Percentiles rank a stretch among this genome's conserved stretches.
Evolutionary conservation across 2,329 filamentous ascomycete species (phyloP).

Genomic region (Venturia nashicola): DNA sequence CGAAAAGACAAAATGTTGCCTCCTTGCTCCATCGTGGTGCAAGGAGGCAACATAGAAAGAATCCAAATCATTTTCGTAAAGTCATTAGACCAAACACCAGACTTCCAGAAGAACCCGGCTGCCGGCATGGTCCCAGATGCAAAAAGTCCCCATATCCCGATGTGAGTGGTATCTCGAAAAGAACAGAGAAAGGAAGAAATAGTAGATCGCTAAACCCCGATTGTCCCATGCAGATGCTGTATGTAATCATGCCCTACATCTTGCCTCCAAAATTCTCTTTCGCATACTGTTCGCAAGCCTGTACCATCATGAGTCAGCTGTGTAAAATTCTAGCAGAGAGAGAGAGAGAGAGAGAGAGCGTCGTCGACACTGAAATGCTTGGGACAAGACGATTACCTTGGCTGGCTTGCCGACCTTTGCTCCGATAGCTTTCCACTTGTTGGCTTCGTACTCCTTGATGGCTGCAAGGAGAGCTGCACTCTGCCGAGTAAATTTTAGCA

Average conservation of each 20-base stretch:
- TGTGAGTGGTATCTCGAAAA: constrained; percentile 26
- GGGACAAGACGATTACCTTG: constrained; percentile 46
- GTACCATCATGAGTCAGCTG: neutral
- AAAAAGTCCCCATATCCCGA: neutral
- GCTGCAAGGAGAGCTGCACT: constrained; percentile 73
- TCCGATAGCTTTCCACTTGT: constrained; percentile 97
- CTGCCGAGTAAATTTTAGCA: constrained; percentile 28
- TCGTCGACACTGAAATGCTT: too few relatives aligned
- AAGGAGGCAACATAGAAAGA: neutral
- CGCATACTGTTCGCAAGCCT: constrained; percentile 86
- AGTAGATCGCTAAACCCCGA: constrained; percentile 17
- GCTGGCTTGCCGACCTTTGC: constrained; percentile 96
- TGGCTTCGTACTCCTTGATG: constrained; percentile 97
- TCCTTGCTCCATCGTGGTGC: neutral
- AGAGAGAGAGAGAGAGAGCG: too few relatives aligned
- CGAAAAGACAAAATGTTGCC: neutral
- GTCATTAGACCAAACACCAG: neutral
- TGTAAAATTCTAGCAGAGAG: neutral
- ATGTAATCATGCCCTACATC: constrained; percentile 16
- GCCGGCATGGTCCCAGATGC: constrained; percentile 4
- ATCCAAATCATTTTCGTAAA: constrained; percentile 2
- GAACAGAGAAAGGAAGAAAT: constrained; percentile 10
- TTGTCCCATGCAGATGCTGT: constrained; percentile 14
- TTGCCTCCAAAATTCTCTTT: constrained; percentile 76
- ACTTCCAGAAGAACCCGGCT: neutral